Base-by-base conservation (phyloP, 257 asterid species). In the Marsdenia floribunda region DNA sequence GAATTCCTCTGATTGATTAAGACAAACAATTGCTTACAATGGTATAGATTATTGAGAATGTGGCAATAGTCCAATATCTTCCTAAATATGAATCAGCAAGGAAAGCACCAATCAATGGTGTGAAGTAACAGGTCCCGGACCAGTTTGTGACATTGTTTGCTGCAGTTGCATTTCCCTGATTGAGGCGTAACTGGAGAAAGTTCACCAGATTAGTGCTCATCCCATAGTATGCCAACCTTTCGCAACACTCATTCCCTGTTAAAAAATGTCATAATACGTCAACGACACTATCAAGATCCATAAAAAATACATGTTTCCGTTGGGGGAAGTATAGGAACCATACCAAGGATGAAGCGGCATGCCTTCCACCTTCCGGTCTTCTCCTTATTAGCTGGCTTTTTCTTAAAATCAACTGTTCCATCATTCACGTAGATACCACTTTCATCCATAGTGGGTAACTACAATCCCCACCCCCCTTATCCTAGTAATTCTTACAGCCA, bases 141-240 rank as follows among this genome's bases (percentile, higher is more conserved):
- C 97, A 92, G 73, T 87, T 92, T 0, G 92, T 81, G 80, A 90
- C 96, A 50, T 77, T 85, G 37, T 75, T 92, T 29, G 97, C 82
- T 1, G 96, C 91, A 29, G 86, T 61, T 0, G 76, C 86, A 26
- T 81, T 83, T 37, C 77, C 81, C 79, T 82, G 88, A 81, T 81
- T 75, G 57, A 89, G 90, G 1, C 73, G 89, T 29, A 24, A 2
- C 8, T 71, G 86, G 3, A 92, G 81, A 80, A 87, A 92, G 80
- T 87, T 89, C 49, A 92, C 96, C 87, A 92, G 81, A 82, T 92
- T 92, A 15, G 96, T 86, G 77, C 96, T 80, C 96, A 92, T 90
- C 38, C 97, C 97, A 80, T 92, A 92, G 84, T 88, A 90, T 6
- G 97, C 96, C 84, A 92, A 81, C 78, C 97, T 79, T 89, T 92